A percentile compares a stretch with the other conserved stretches of the same genome.
phyloP scores from a whole-genome alignment of 257 asterid genomes.

The Coffea eugenioides region DNA sequence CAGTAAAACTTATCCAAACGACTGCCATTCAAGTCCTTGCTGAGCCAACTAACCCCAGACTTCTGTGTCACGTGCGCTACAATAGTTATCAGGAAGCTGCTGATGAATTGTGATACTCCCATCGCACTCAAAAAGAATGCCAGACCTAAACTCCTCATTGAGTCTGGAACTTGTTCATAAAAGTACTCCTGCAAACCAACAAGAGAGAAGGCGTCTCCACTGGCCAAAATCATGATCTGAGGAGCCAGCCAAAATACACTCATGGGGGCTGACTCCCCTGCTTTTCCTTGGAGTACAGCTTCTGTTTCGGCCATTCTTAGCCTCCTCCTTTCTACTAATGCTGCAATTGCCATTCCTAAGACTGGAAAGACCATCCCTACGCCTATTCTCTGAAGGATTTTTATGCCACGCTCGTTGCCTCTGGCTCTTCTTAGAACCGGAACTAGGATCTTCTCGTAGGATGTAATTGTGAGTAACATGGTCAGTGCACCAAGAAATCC shows the following conservation, averaged over 20 bases:
- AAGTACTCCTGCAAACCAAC: slow-evolving; percentile 34
- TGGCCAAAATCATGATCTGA: slow-evolving; percentile 18
- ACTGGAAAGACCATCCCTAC: slow-evolving; percentile 19
- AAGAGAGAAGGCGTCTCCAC: slow-evolving; percentile 24
- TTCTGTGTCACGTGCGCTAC: slow-evolving; percentile 17
- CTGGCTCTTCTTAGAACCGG: slow-evolving; percentile 15
- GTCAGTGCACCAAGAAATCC: not conserved
- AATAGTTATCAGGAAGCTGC: slow-evolving; percentile 18
- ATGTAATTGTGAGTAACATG: not conserved
- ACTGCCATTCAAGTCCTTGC: slow-evolving; percentile 28
- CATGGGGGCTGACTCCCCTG: slow-evolving; percentile 19
- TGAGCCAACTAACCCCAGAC: slow-evolving; percentile 22
- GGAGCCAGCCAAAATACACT: slow-evolving; percentile 29
- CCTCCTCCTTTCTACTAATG: slow-evolving; percentile 26
- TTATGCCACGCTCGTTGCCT: slow-evolving; percentile 24
- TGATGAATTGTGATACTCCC: slow-evolving; percentile 22
- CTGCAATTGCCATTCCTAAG: slow-evolving; percentile 18
- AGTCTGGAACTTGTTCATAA: slow-evolving; percentile 31
- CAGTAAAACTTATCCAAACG: slow-evolving; percentile 28
- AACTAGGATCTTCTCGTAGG: slow-evolving; percentile 17
- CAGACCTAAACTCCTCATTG: slow-evolving; percentile 30
- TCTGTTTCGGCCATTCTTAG: slow-evolving; percentile 5
- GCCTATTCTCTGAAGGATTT: slow-evolving; percentile 27
- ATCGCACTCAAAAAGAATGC: slow-evolving; percentile 21
- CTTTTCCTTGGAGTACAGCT: not conserved